These are phyloP conservation scores for Protoeuglena noctilucae DNA, from an alignment of 139 green algal species.

Conservation along the genomic window DNA sequence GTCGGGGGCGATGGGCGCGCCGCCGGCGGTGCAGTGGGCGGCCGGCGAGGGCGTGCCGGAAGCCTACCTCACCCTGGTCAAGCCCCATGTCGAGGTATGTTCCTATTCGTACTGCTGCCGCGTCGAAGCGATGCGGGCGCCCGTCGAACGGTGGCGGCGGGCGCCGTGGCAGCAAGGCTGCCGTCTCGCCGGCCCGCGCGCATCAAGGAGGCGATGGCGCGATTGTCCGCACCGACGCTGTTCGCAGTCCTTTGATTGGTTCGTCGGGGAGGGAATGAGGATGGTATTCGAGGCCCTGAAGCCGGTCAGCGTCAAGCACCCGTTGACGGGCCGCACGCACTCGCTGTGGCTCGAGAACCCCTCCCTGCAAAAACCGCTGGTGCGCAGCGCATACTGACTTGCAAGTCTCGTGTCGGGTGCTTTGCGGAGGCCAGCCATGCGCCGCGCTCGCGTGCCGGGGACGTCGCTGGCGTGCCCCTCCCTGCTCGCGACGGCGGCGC, in stretches of 20 bases:
- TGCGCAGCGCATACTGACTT: constrained; percentile 23
- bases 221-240: too few relatives aligned
- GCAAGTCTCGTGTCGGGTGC: not conserved
- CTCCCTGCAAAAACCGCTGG: constrained; percentile 27
- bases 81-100: constrained; percentile 64
- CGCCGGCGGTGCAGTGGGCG: too few relatives aligned
- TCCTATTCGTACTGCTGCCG: too few relatives aligned
- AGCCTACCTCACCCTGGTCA: constrained; percentile 25
- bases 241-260: constrained; percentile 78
- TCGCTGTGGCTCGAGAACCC: constrained; percentile 53
- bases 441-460: too few relatives aligned
- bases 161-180: too few relatives aligned
- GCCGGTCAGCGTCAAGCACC: constrained; percentile 48
- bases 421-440: not conserved
- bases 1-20: too few relatives aligned
- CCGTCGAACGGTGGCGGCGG: too few relatives aligned
- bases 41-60: constrained; percentile 12
- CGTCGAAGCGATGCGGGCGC: too few relatives aligned
- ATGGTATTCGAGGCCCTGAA: constrained; percentile 42
- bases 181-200: too few relatives aligned
- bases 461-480: not conserved
- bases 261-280: constrained; percentile 61
- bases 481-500: not conserved
- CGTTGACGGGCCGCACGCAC: constrained; percentile 22
- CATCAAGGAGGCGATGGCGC: too few relatives aligned